These are phyloP conservation scores for Trapa incisa DNA, from an alignment of 345 rosid genomes.

Conservation along the genomic window DNA sequence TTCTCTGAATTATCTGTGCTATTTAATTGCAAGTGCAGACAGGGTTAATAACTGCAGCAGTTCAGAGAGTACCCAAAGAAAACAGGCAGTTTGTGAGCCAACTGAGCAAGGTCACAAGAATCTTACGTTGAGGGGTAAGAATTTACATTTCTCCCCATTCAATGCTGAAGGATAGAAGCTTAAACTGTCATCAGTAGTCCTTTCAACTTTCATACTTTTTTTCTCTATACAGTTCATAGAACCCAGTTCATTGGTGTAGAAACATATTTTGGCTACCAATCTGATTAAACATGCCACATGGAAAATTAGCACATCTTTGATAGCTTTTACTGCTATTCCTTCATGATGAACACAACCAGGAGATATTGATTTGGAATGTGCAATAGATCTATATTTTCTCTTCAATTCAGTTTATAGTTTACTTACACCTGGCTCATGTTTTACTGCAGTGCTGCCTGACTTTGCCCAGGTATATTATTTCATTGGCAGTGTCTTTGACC, in stretches of 20 bases:
- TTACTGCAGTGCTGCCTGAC: conserved; percentile 67
- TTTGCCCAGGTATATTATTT: conserved; percentile 73
- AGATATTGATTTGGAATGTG: not conserved
- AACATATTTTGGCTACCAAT: not conserved
- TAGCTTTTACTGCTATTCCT: not conserved
- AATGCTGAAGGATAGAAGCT: not conserved
- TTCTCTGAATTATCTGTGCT: not conserved
- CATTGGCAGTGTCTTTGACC: conserved; percentile 85
- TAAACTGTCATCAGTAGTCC: not conserved
- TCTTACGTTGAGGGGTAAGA: conserved; percentile 48
- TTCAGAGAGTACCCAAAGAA: conserved; percentile 48
- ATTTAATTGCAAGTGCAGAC: conserved; percentile 18
- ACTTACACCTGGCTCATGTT: not conserved
- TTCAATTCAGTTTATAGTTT: not conserved
- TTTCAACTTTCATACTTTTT: not conserved
- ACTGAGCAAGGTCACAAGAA: conserved; percentile 36
- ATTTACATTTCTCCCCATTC: not conserved
- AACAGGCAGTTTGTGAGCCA: conserved; percentile 25
- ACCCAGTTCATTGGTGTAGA: not conserved
- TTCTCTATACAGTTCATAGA: not conserved
- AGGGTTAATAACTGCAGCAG: conserved; percentile 46
- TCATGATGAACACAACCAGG: not conserved
- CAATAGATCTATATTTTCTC: not conserved
- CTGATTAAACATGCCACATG: not conserved
- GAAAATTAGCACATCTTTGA: not conserved